Percentiles rank a stretch among this genome's conserved stretches.
phyloP scores from a whole-genome alignment of 2,329 filamentous ascomycete species.

The Aspergillus sergii region DNA sequence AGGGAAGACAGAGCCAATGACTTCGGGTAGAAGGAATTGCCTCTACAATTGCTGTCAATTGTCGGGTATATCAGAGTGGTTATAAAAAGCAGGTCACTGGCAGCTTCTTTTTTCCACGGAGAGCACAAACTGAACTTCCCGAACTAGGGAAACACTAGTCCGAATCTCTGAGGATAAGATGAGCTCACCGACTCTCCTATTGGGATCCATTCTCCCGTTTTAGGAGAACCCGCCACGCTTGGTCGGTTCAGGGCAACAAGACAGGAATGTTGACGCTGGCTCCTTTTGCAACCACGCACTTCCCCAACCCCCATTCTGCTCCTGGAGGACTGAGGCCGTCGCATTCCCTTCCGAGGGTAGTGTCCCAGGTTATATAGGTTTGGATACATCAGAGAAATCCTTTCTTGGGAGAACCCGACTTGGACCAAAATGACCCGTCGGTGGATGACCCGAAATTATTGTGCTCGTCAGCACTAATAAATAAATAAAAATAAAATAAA shows the following conservation, averaged over 20 bases:
- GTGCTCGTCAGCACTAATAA: slow-evolving; percentile 3
- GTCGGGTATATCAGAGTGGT: not conserved
- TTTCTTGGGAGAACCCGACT: slow-evolving; percentile 1
- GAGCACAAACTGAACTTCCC: not conserved
- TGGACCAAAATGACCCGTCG: slow-evolving; percentile 1
- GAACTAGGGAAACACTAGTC: slow-evolving; percentile 7
- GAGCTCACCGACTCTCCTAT: slow-evolving; percentile 11
- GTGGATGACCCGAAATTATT: slow-evolving; percentile 6
- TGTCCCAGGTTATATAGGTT: slow-evolving; percentile 18
- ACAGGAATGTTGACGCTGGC: not conserved
- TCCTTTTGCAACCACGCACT: not conserved
- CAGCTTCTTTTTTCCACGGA: not conserved
- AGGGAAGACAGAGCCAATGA: not conserved
- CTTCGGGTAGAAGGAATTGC: slow-evolving; percentile 19
- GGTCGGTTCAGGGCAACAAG: not conserved
- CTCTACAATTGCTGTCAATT: not conserved
- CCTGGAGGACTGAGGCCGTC: not conserved
- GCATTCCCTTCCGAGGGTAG: slow-evolving; percentile 7
- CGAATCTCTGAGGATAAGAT: slow-evolving; percentile 1
- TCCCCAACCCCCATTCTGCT: not conserved
- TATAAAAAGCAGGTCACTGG: not conserved
- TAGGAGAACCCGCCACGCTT: not conserved
- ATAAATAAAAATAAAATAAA: slow-evolving; percentile 1
- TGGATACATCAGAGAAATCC: slow-evolving; percentile 18
- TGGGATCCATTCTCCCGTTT: slow-evolving; percentile 1